Percentiles rank a stretch among this genome's conserved stretches.
phyloP scores from a whole-genome alignment of 192 early-diverging fungal genomes.

The Umbelopsis sp. region DNA sequence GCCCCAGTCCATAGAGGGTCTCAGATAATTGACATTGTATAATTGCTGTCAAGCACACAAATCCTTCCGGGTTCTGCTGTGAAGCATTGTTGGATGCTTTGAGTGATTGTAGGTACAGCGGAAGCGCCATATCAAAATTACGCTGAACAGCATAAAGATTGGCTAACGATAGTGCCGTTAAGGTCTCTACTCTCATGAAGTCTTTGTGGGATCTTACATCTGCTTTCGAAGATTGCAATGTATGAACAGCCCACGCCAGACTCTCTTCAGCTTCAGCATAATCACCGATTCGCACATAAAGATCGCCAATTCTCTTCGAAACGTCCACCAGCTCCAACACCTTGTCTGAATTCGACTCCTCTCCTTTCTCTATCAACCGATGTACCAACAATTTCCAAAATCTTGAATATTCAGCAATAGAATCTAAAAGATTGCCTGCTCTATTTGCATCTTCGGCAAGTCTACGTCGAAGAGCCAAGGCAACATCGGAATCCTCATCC shows the following conservation, averaged over 20 bases:
- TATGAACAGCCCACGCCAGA: conserved; percentile 50
- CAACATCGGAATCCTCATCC: conserved; percentile 10
- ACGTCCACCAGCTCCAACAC: conserved; percentile 34
- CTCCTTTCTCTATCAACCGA: neutral
- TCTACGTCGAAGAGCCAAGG: conserved; percentile 29
- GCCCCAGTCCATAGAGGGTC: conserved; percentile 45
- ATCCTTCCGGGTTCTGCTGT: conserved; percentile 32
- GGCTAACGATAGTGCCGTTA: conserved; percentile 38
- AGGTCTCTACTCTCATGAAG: neutral
- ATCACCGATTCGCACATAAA: conserved; percentile 41
- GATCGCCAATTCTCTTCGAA: conserved; percentile 40
- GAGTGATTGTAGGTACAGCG: conserved; percentile 49
- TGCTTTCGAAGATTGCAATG: conserved; percentile 22
- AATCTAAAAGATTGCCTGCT: conserved; percentile 41
- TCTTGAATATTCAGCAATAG: conserved; percentile 41
- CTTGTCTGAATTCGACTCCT: conserved; percentile 25
- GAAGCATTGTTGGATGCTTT: conserved; percentile 28
- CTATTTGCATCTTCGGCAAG: conserved; percentile 33
- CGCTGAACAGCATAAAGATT: conserved; percentile 54
- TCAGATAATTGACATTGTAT: conserved; percentile 56
- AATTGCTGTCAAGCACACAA: conserved; percentile 54
- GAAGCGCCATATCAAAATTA: conserved; percentile 48
- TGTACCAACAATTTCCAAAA: conserved; percentile 40
- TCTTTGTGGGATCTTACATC: neutral
- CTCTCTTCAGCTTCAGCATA: conserved; percentile 44